phyloP scores from a whole-genome alignment of 345 rosid species.

The Camelina sativa region DNA sequence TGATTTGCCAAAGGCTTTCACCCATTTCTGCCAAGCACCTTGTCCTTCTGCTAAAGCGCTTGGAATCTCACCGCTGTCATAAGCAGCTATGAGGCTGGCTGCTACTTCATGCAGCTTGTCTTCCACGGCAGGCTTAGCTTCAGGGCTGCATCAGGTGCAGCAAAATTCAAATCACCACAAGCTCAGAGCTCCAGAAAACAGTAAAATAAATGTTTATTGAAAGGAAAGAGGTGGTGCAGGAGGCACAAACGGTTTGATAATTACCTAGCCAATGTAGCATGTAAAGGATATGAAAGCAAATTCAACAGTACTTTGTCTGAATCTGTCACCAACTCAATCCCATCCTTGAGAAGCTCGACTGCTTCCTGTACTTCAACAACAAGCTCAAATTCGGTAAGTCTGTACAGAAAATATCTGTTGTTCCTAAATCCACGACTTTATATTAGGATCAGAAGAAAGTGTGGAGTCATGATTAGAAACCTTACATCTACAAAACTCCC shows the following conservation, averaged over 20 bases:
- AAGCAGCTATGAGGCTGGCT: slow-evolving; percentile 71
- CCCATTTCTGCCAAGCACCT: slow-evolving; percentile 93
- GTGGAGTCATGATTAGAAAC: slow-evolving; percentile 20
- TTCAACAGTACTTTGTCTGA: slow-evolving; percentile 79
- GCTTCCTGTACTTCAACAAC: slow-evolving; percentile 71
- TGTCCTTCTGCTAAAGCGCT: slow-evolving; percentile 74
- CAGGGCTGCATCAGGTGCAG: slow-evolving; percentile 55
- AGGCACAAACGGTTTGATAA: slow-evolving; percentile 24
- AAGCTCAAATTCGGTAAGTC: slow-evolving; percentile 27
- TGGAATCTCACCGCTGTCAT: slow-evolving; percentile 77
- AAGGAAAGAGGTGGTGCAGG: not conserved
- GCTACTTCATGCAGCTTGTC: slow-evolving; percentile 81
- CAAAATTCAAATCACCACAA: slow-evolving; percentile 27
- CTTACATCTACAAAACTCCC: slow-evolving; percentile 80
- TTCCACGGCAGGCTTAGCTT: slow-evolving; percentile 65
- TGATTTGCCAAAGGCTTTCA: slow-evolving; percentile 79
- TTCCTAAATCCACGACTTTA: slow-evolving; percentile 6
- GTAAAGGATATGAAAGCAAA: slow-evolving; percentile 86
- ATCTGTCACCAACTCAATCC: slow-evolving; percentile 89
- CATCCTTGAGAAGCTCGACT: slow-evolving; percentile 86
- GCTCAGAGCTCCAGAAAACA: not conserved
- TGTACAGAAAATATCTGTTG: not conserved
- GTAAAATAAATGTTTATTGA: not conserved
- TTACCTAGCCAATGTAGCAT: slow-evolving; percentile 71
- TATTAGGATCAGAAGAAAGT: slow-evolving; percentile 4